Conservation (phyloP, 2,329 filamentous ascomycete species). For the Epichloe baconii region DNA sequence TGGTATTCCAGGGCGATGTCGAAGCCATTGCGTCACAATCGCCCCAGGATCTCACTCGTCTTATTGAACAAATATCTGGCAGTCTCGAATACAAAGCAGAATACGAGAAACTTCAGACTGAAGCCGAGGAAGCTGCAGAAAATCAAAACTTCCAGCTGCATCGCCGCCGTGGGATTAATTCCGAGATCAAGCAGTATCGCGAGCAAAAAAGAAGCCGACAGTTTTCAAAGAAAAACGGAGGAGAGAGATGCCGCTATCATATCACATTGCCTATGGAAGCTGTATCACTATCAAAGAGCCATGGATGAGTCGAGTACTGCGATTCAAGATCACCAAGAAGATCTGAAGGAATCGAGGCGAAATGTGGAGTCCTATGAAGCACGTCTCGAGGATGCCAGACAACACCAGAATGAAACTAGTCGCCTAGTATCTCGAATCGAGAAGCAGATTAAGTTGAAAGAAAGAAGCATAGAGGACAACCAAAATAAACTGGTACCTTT, state of each 20-base stretch:
- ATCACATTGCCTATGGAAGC: slow-evolving; percentile 89
- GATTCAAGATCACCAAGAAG: slow-evolving; percentile 88
- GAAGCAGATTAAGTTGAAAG: slow-evolving; percentile 70
- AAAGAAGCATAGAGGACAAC: slow-evolving; percentile 76
- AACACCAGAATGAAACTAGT: slow-evolving; percentile 65
- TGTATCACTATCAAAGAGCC: slow-evolving; percentile 85
- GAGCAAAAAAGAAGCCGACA: slow-evolving; percentile 94
- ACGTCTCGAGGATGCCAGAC: slow-evolving; percentile 67
- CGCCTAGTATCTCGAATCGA: slow-evolving; percentile 74
- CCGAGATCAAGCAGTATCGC: slow-evolving; percentile 94
- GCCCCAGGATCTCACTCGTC: slow-evolving; percentile 78
- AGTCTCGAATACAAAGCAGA: slow-evolving; percentile 89
- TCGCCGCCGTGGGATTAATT: slow-evolving; percentile 85
- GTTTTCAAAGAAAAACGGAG: slow-evolving; percentile 79
- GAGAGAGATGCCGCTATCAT: slow-evolving; percentile 86
- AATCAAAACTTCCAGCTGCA: slow-evolving; percentile 82
- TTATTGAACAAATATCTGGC: slow-evolving; percentile 96
- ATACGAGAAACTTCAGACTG: slow-evolving; percentile 79
- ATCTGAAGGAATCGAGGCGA: slow-evolving; percentile 82
- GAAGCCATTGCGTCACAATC: slow-evolving; percentile 94
- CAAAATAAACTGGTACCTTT: slow-evolving; percentile 78
- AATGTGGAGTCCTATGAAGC: slow-evolving; percentile 76
- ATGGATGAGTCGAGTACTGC: slow-evolving; percentile 86
- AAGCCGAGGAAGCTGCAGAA: slow-evolving; percentile 76
- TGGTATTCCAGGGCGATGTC: slow-evolving; percentile 97